Percentiles rank a stretch among this genome's conserved stretches.
These are phyloP conservation scores for Fusarium humuli DNA, from an alignment of 2,329 filamentous ascomycete genomes.

Conservation along the genomic window DNA sequence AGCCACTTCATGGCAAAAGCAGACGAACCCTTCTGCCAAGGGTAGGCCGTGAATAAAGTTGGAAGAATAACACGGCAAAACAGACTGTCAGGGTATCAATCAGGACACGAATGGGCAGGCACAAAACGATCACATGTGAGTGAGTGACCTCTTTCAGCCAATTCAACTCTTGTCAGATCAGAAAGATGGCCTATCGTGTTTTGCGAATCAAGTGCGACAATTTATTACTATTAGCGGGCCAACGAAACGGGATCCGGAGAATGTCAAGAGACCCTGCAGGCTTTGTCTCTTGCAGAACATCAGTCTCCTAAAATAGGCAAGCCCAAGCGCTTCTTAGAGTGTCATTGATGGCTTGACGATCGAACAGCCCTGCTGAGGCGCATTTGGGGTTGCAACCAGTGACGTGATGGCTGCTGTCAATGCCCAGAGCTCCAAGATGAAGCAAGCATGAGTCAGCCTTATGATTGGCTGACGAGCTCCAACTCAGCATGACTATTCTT, in stretches of 20 bases:
- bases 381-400: constrained; percentile 24
- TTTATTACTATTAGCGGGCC: constrained; percentile 19
- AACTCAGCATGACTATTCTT: neutral
- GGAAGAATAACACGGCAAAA: constrained; percentile 23
- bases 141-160: constrained; percentile 5
- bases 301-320: constrained; percentile 11
- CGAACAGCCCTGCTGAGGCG: neutral
- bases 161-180: constrained; percentile 14
- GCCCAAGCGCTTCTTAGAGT: constrained; percentile 7
- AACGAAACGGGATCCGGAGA: constrained; percentile 3
- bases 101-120: constrained; percentile 18
- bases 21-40: constrained; percentile 2
- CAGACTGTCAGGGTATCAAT: constrained; percentile 13
- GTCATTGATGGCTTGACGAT: neutral
- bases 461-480: constrained; percentile 26
- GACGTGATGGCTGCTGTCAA: constrained; percentile 33
- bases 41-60: constrained; percentile 2
- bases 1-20: constrained; percentile 30
- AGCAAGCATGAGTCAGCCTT: constrained; percentile 5
- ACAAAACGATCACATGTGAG: constrained; percentile 13
- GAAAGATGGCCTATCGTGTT: constrained; percentile 3
- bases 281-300: neutral
- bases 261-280: constrained; percentile 7
- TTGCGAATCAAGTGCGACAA: constrained; percentile 11
- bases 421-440: neutral